Percentiles rank a stretch among this genome's conserved stretches.
Conservation (phyloP, 345 rosid species). For the Diplotaxis tenuifolia region DNA sequence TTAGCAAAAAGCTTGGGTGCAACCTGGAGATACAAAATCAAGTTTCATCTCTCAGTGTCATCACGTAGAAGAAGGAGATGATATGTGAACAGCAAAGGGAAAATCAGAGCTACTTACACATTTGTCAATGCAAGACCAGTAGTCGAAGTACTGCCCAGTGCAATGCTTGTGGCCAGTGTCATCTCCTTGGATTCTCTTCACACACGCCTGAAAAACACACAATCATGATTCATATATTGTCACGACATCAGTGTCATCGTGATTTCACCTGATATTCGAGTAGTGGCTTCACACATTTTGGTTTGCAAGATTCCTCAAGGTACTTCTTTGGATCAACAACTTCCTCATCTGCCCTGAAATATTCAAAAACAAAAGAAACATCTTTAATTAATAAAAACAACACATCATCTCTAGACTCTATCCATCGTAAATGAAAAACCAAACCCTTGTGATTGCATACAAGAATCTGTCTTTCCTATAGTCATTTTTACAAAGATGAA, state of each 20-base stretch:
- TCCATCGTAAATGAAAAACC: neutral
- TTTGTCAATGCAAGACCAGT: slow-evolving; percentile 78
- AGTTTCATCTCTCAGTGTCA: slow-evolving; percentile 1
- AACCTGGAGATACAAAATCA: slow-evolving; percentile 47
- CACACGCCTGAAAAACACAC: slow-evolving; percentile 59
- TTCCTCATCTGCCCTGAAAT: slow-evolving; percentile 54
- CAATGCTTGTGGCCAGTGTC: slow-evolving; percentile 90
- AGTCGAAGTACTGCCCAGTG: slow-evolving; percentile 88
- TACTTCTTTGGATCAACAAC: slow-evolving; percentile 52
- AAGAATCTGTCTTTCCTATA: neutral
- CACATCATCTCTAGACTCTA: neutral
- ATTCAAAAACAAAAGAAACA: too few relatives aligned
- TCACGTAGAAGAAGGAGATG: neutral
- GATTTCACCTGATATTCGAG: slow-evolving; percentile 45
- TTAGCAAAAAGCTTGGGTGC: slow-evolving; percentile 55
- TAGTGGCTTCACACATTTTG: slow-evolving; percentile 53
- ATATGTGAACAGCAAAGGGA: neutral
- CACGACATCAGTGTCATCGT: neutral
- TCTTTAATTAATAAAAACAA: too few relatives aligned
- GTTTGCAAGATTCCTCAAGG: slow-evolving; percentile 56
- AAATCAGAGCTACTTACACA: slow-evolving; percentile 54
- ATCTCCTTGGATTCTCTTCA: slow-evolving; percentile 81
- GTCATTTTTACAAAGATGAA: neutral
- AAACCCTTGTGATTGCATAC: neutral
- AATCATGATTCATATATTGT: neutral